phyloP scores from a whole-genome alignment of 345 rosid species.

The Noccaea bulbosa region DNA sequence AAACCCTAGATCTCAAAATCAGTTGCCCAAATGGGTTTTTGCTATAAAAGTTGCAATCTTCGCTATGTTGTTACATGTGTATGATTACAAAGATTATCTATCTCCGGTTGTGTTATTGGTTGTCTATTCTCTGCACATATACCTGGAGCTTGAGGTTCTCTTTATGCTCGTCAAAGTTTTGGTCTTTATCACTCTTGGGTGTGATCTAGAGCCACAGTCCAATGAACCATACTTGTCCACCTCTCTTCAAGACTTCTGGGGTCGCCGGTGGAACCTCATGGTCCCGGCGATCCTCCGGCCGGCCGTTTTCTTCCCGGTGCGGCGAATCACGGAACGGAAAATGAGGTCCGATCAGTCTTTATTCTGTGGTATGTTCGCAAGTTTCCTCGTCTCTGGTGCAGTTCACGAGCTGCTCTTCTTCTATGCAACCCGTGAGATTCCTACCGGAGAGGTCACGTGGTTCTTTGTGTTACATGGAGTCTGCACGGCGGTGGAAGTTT shows the following conservation, averaged over 20 bases:
- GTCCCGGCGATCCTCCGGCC: constrained; percentile 51
- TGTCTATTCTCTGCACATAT: constrained; percentile 35
- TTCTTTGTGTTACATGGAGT: constrained; percentile 51
- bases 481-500: constrained; percentile 44
- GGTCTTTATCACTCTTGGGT: constrained; percentile 19
- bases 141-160: constrained; percentile 42
- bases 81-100: constrained; percentile 30
- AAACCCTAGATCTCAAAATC: constrained; percentile 35
- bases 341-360: constrained; percentile 11
- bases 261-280: constrained; percentile 61
- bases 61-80: constrained; percentile 15
- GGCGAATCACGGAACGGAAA: background rate
- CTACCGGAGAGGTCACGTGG: constrained; percentile 47
- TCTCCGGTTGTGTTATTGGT: constrained; percentile 23
- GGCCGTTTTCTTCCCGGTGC: constrained; percentile 47
- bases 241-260: constrained; percentile 68
- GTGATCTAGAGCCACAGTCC: constrained; percentile 50
- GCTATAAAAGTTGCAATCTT: constrained; percentile 42
- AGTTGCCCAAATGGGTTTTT: constrained; percentile 42
- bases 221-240: constrained; percentile 59
- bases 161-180: constrained; percentile 37
- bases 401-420: constrained; percentile 47
- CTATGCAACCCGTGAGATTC: constrained; percentile 29
- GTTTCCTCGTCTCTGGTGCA: constrained; percentile 45
- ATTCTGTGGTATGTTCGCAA: constrained; percentile 21